These are phyloP conservation scores for Entophlyctis helioformis DNA, from an alignment of 192 early-diverging fungal genomes.

Conservation along the genomic window DNA sequence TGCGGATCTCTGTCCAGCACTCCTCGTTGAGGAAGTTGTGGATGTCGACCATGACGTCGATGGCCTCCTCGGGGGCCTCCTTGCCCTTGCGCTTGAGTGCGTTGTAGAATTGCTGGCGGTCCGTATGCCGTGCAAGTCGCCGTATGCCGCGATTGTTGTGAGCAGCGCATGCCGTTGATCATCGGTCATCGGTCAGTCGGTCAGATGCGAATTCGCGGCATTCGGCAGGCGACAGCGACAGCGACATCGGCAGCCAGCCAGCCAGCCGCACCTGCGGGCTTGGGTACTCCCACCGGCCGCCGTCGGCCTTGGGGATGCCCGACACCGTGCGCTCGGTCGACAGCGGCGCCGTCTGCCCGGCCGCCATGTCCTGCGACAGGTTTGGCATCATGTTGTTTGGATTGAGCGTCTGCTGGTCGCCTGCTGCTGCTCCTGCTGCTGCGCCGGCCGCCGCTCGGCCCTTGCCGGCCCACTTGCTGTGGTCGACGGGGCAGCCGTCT, in stretches of 20 bases:
- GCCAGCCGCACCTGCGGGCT: constrained; percentile 7
- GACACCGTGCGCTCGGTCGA: constrained; percentile 72
- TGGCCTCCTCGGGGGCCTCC: constrained; percentile 65
- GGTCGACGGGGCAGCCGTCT: constrained; percentile 16
- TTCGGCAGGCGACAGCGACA: constrained; percentile 60
- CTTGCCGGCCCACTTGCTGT: constrained; percentile 1
- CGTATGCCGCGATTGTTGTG: not conserved
- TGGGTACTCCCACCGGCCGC: constrained; percentile 25
- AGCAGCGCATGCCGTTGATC: constrained; percentile 18
- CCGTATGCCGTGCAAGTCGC: constrained; percentile 39
- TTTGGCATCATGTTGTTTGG: constrained; percentile 88
- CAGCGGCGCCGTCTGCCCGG: constrained; percentile 54
- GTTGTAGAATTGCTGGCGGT: constrained; percentile 86
- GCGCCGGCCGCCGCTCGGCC: too few species aligned
- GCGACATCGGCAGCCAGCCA: not conserved
- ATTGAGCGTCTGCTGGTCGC: constrained; percentile 52
- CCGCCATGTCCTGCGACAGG: constrained; percentile 52
- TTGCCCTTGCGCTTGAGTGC: constrained; percentile 88
- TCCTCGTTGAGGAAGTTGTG: constrained; percentile 97
- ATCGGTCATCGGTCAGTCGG: constrained; percentile 50
- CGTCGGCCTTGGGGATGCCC: constrained; percentile 60
- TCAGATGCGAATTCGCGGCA: constrained; percentile 71
- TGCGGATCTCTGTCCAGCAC: constrained; percentile 86
- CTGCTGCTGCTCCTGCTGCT: too few species aligned
- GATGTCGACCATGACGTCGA: constrained; percentile 89